Base-by-base conservation (phyloP, 495 filamentous ascomycete genomes). In the Tuber magnatum region DNA sequence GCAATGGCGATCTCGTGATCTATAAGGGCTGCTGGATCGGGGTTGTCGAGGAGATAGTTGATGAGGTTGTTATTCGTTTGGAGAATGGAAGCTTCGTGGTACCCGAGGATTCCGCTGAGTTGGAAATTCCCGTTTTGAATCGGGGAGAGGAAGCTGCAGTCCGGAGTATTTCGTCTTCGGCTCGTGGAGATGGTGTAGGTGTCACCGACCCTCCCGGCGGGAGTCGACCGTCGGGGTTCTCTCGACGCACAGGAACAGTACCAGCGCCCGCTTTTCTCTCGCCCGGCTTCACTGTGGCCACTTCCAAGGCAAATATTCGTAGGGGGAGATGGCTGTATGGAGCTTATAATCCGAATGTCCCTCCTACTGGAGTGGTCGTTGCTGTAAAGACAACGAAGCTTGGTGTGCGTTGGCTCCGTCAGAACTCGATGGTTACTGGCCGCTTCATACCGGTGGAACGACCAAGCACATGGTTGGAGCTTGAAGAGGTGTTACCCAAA, bases 371-470 rank as follows among this genome's bases (percentile, higher is more conserved):
- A 51, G 86, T 83, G n/a, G 86, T 91, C 6, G 84, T 89, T 35
- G 84, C 85, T 35, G 84, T 86, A 14, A 83, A 84, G 24, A 80
- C 84, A 8, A 74, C 83, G 46, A 74, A 76, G 22, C 71, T 89
- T 32, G 80, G 84, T 56, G 84, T 91, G 35, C 77, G 83, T 46
- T 91, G 89, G 89, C 73, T 89, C 20, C 85, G 83, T 69, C 83
- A 84, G 61, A 86, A 86, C 68, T 80, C 84, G 48, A 84, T 84
- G 76, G 72, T 81, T 42, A 68, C 80, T 16, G 76, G 77, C n/a
- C 74, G 73, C 28, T 82, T 82, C 43, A 71, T 82, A 41, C 72
- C 81, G 3, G 76, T 77, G 43, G 69, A 73, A 42, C 74, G 68
- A 43, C 78, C 75, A 24, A 74, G 69, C 20, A 71, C 44, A 42